phyloP scores from a whole-genome alignment of 2,329 filamentous ascomycete species.

The Lecanoromycetidae sp. region DNA sequence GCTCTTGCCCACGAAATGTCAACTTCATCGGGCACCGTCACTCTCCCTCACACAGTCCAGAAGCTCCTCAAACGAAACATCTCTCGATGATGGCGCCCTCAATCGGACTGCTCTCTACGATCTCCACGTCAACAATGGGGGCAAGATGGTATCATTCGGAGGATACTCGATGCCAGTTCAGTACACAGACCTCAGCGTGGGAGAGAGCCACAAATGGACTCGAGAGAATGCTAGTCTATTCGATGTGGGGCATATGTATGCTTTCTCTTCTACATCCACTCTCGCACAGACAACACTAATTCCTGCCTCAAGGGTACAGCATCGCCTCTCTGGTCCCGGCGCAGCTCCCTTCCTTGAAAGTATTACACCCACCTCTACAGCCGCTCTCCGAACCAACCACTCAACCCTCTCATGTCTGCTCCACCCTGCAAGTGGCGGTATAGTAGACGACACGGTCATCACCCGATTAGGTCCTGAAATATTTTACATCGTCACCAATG shows the following conservation, averaged over 20 bases:
- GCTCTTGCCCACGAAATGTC: neutral
- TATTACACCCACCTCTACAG: slow-evolving; percentile 66
- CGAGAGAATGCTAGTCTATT: slow-evolving; percentile 80
- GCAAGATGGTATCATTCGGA: slow-evolving; percentile 94
- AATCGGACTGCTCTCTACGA: slow-evolving; percentile 58
- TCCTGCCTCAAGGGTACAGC: slow-evolving; percentile 49
- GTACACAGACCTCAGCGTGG: slow-evolving; percentile 64
- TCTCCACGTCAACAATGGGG: slow-evolving; percentile 64
- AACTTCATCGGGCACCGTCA: neutral
- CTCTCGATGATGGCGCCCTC: slow-evolving; percentile 6
- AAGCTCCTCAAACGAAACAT: slow-evolving; percentile 5
- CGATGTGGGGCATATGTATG: slow-evolving; percentile 90
- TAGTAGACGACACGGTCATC: slow-evolving; percentile 88
- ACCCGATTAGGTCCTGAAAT: slow-evolving; percentile 60
- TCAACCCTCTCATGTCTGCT: slow-evolving; percentile 79
- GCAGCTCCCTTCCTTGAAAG: slow-evolving; percentile 71
- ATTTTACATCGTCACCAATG: slow-evolving; percentile 94
- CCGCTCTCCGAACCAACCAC: slow-evolving; percentile 50
- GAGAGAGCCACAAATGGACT: slow-evolving; percentile 82
- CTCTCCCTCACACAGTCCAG: neutral
- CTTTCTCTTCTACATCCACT: slow-evolving; percentile 4
- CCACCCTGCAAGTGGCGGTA: slow-evolving; percentile 69
- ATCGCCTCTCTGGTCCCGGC: slow-evolving; percentile 68
- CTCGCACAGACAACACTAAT: neutral
- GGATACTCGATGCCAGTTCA: slow-evolving; percentile 88